phyloP scores from a whole-genome alignment of 2,329 filamentous ascomycete genomes.

The Colletotrichum sp. region DNA sequence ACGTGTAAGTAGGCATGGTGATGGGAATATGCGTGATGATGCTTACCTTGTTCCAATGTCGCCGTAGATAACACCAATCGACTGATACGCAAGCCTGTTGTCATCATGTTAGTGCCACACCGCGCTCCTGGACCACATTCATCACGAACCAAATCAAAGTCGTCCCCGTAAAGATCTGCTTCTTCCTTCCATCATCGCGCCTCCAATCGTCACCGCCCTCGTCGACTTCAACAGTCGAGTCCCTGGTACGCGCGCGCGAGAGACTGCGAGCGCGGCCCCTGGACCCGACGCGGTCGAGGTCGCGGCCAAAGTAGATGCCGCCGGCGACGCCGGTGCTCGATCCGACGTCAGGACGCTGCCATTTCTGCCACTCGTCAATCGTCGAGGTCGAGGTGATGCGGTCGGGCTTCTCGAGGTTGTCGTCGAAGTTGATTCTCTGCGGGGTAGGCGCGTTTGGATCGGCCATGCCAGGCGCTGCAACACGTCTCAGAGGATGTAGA shows the following conservation, averaged over 20 bases:
- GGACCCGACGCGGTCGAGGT: constrained; percentile 18
- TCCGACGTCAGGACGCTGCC: constrained; percentile 7
- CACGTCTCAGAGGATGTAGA: too few species aligned
- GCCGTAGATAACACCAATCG: constrained; percentile 71
- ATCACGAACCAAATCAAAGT: constrained; percentile 35
- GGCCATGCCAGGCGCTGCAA: background rate
- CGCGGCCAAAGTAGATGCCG: constrained; percentile 25
- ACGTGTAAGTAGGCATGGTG: background rate
- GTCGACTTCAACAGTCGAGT: constrained; percentile 29
- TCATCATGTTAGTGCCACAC: background rate
- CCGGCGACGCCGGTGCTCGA: constrained; percentile 19
- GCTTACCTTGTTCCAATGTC: constrained; percentile 60
- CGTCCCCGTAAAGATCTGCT: constrained; percentile 40
- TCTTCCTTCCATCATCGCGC: constrained; percentile 34
- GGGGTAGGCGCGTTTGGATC: background rate
- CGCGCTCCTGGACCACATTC: rapidly evolving
- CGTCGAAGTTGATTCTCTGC: constrained; percentile 13
- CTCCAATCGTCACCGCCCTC: constrained; percentile 34
- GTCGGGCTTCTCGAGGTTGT: constrained; percentile 9
- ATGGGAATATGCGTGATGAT: constrained; percentile 15
- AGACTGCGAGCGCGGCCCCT: constrained; percentile 26
- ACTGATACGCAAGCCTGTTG: constrained; percentile 65
- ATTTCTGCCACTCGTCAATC: background rate
- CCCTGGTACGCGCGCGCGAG: constrained; percentile 26
- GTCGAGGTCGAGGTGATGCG: constrained; percentile 8